Evolutionary conservation across 495 filamentous ascomycete species (phyloP), one percentile per base, ranked within the genome.

Genomic region (Aspergillus wentii): DNA sequence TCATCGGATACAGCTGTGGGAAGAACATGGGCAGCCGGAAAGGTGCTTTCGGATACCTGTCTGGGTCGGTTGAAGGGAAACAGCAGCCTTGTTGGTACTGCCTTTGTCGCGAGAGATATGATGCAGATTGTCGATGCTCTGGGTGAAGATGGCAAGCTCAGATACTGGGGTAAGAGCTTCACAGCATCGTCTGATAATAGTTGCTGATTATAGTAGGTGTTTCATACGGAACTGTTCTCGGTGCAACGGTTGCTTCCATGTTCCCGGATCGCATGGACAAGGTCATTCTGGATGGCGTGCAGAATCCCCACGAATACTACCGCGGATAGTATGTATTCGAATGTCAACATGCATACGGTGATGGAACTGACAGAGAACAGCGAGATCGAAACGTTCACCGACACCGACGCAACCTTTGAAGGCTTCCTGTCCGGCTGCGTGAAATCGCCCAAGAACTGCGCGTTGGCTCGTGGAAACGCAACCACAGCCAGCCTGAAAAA

Each of bases 261-360:
- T 72, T 69, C 40, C 68, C 68, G 1, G 64, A 69, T 5, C 52
- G 59, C n/a, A 36, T 70, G n/a, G 63, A 60, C 21, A 52, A 49
- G 38, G 39, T 70, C 29, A 46, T 72, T 15, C 33, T 72, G 6
- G 66, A 72, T 30, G 65, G 65, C 5, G 62, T 67, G 14, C 51
- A 61, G 28, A 67, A 63, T 44, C 52, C 56, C 1, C 53, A 60
- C 25, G 54, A 67, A 11, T 70, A 70, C 32, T 68, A 64, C 19
- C 43, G 11, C 10, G 21, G 22, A n/a, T n/a, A n/a, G n/a, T n/a
- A n/a, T n/a, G n/a, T n/a, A n/a, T n/a, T n/a, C n/a, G n/a, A n/a
- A n/a, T n/a, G n/a, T n/a, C 22, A 25, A 5, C 22, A 6, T 5
- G 22, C 22, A 25, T 6, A 25, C 22, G 10, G 22, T 10, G 5